Percentiles rank a stretch among this genome's conserved stretches.
Conservation (phyloP, 208 protist genomes). For the Leishmania martiniquensis region DNA sequence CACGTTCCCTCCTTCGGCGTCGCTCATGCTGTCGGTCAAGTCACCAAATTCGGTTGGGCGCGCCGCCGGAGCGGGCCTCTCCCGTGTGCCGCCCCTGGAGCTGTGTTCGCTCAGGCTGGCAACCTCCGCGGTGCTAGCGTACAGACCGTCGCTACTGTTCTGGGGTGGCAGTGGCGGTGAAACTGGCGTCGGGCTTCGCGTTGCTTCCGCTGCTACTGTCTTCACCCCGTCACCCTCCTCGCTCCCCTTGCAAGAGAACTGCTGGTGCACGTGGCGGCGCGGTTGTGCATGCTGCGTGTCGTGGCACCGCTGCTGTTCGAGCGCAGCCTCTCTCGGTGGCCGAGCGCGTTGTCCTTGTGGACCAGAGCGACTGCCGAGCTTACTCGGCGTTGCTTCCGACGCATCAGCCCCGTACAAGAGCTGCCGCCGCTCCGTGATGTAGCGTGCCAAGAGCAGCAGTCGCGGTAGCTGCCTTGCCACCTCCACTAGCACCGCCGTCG, state of each 20-base stretch:
- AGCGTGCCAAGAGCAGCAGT: constrained; percentile 55
- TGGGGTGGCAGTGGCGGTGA: background rate
- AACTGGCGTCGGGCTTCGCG: background rate
- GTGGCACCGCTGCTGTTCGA: background rate
- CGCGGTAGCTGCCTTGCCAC: constrained; percentile 66
- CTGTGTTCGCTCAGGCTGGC: background rate
- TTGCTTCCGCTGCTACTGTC: background rate
- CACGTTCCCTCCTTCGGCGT: background rate
- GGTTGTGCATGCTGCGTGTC: background rate
- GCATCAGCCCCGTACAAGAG: constrained; percentile 20
- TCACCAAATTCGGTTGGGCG: background rate
- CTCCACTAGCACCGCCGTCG: constrained; percentile 55
- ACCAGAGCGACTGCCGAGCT: background rate
- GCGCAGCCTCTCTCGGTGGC: background rate
- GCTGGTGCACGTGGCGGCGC: background rate
- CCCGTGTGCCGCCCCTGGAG: background rate
- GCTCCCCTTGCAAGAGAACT: background rate
- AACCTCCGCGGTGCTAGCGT: background rate
- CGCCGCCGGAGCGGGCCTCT: background rate
- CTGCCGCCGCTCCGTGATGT: constrained; percentile 48
- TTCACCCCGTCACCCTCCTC: background rate
- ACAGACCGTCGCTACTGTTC: background rate
- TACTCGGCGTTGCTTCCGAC: background rate
- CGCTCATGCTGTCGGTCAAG: background rate
- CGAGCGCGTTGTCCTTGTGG: background rate